These are phyloP conservation scores for Pleurotus djamor DNA, from an alignment of 768 basidiomycete species.

Conservation along the genomic window DNA sequence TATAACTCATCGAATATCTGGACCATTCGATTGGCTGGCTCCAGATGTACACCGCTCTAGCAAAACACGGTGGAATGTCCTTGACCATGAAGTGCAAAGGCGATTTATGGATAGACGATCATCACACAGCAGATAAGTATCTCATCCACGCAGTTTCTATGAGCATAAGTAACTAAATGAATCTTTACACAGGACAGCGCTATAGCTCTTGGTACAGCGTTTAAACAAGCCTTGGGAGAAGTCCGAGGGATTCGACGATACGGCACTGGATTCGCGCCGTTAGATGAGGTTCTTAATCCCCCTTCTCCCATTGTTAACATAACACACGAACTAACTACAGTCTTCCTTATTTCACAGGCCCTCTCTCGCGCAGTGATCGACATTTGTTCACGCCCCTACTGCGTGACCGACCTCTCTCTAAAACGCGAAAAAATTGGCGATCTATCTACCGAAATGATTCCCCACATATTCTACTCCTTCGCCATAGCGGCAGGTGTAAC, in stretches of 20 bases:
- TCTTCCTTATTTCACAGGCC: slow-evolving; percentile 50
- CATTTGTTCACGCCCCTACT: slow-evolving; percentile 96
- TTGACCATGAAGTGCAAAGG: slow-evolving; percentile 90
- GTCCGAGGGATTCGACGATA: slow-evolving; percentile 92
- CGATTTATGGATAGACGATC: slow-evolving; percentile 97
- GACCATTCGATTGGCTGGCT: slow-evolving; percentile 4
- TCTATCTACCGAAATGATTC: slow-evolving; percentile 96
- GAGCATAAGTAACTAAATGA: not conserved
- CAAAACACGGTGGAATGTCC: slow-evolving; percentile 96
- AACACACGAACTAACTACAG: slow-evolving; percentile 1
- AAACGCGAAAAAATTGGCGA: slow-evolving; percentile 93
- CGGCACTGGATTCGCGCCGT: slow-evolving; percentile 94
- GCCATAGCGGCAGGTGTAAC: slow-evolving; percentile 96
- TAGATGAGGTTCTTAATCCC: slow-evolving; percentile 77
- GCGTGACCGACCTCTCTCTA: slow-evolving; percentile 86
- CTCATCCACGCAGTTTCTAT: not conserved
- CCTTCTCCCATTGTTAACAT: not conserved
- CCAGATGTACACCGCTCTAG: slow-evolving; percentile 97
- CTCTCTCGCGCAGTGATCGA: slow-evolving; percentile 96
- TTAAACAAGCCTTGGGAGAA: slow-evolving; percentile 94
- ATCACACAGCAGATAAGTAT: slow-evolving; percentile 95
- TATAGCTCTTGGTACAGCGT: slow-evolving; percentile 84
- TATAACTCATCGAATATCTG: no score
- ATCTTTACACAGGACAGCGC: slow-evolving; percentile 76
- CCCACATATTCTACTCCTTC: slow-evolving; percentile 97